Evolutionary conservation across 345 rosid species (phyloP).

Genomic region (Psidium guajava): DNA sequence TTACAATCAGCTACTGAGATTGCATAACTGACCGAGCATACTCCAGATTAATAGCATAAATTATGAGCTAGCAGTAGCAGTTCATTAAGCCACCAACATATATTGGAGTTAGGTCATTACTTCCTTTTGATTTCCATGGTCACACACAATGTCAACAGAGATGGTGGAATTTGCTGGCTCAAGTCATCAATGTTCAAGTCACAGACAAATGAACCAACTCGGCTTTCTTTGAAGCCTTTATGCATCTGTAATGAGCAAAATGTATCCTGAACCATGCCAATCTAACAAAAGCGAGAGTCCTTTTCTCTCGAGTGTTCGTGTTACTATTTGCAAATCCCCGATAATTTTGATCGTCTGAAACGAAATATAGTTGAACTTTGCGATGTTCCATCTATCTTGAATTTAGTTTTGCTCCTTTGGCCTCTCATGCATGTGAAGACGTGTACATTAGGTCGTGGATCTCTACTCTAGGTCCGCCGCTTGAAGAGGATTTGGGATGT

Average conservation of each 20-base stretch:
- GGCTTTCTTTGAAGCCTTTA: constrained; percentile 53
- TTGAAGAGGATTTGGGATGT: background rate
- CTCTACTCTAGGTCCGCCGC: background rate
- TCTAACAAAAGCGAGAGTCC: background rate
- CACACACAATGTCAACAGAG: constrained; percentile 61
- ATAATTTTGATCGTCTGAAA: background rate
- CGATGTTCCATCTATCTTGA: background rate
- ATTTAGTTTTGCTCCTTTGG: background rate
- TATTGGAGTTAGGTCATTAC: background rate
- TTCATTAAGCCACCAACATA: background rate
- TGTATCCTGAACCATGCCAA: background rate
- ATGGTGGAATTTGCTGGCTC: constrained; percentile 55
- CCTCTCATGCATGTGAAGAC: background rate
- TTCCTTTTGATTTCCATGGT: constrained; percentile 45
- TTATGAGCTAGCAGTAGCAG: background rate
- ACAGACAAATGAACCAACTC: constrained; percentile 49
- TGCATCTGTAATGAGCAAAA: constrained; percentile 40
- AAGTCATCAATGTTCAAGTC: constrained; percentile 71
- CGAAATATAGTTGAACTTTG: background rate
- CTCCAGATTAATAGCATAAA: background rate
- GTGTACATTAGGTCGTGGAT: background rate
- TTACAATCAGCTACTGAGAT: constrained; percentile 9
- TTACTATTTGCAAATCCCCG: background rate
- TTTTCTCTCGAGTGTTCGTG: background rate
- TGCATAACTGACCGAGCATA: background rate